These are phyloP conservation scores for Anthracocystis setariae DNA, from an alignment of 1,284 basidiomycete species.

Conservation along the genomic window DNA sequence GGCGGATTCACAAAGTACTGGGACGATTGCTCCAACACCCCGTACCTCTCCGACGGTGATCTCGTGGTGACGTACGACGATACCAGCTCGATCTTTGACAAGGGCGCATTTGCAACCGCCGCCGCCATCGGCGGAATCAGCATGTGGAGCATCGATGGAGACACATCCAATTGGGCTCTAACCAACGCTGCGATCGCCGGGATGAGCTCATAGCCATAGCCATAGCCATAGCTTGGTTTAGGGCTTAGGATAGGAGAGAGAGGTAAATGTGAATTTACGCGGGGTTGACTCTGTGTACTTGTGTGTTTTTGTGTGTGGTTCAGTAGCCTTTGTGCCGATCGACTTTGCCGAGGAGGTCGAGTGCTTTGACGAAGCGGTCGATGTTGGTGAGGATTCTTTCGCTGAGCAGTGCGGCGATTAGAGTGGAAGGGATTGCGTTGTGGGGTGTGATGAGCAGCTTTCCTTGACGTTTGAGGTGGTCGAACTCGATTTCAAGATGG, in stretches of 20 bases:
- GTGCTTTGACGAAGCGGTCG: not conserved
- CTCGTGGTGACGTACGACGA: conserved; percentile 62
- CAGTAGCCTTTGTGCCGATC: conserved; percentile 30
- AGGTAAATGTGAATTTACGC: no score
- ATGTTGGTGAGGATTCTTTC: conserved; percentile 19
- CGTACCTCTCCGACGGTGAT: conserved; percentile 49
- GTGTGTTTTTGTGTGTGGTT: not conserved
- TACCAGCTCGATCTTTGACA: conserved; percentile 54
- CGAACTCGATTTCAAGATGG: not conserved
- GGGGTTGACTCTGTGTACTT: no score
- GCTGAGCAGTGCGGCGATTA: conserved; percentile 9
- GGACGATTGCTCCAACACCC: conserved; percentile 62
- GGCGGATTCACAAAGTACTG: conserved; percentile 56
- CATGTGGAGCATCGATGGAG: conserved; percentile 60
- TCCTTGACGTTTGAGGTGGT: conserved; percentile 1
- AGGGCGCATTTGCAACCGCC: conserved; percentile 50
- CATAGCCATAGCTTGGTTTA: no score
- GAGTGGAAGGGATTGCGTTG: conserved; percentile 17
- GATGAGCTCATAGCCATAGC: conserved; percentile 20
- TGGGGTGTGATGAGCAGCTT: conserved; percentile 34
- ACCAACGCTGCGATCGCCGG: conserved; percentile 43
- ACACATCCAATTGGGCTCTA: conserved; percentile 45
- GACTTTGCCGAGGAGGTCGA: conserved; percentile 12
- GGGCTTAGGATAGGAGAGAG: no score
- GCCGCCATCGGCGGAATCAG: conserved; percentile 55